A percentile compares a stretch with the other conserved stretches of the same genome.
phyloP scores from a whole-genome alignment of 148 eudicot genomes.

The Tetragonia tetragonoides region DNA sequence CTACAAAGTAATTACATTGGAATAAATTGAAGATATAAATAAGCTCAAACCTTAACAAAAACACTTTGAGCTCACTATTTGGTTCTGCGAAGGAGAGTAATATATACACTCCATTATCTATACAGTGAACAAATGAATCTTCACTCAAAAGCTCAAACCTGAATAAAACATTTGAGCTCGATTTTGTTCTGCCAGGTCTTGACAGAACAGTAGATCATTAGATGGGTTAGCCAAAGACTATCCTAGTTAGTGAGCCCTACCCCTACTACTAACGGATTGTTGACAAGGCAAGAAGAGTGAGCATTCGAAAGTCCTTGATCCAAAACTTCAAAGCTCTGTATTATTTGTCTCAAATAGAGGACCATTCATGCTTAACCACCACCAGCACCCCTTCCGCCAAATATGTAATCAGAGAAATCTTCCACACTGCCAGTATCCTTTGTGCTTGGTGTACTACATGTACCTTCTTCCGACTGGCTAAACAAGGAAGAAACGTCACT shows the following conservation, averaged over 20 bases:
- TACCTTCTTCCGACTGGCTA: slow-evolving; percentile 37
- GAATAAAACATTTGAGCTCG: slow-evolving; percentile 36
- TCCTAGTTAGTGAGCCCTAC: slow-evolving; percentile 22
- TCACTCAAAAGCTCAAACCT: slow-evolving; percentile 29
- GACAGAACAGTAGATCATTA: neutral
- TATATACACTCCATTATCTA: neutral
- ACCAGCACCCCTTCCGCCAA: slow-evolving; percentile 19
- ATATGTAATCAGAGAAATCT: slow-evolving; percentile 31
- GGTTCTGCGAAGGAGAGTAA: neutral
- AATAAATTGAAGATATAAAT: neutral
- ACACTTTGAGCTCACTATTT: neutral
- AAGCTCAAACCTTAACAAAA: slow-evolving; percentile 9
- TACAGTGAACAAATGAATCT: slow-evolving; percentile 9
- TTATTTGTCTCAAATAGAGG: neutral
- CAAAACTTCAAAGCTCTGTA: no score
- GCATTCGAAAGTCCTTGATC: neutral
- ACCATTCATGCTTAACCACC: slow-evolving; percentile 4
- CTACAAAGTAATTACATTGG: neutral
- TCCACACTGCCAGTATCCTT: slow-evolving; percentile 30
- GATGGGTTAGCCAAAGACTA: slow-evolving; percentile 14
- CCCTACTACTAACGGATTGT: neutral
- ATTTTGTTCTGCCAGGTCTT: slow-evolving; percentile 1
- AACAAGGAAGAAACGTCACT: slow-evolving; percentile 36
- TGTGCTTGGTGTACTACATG: slow-evolving; percentile 38
- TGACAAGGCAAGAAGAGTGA: neutral